Evolutionary conservation across 306 rosid species (phyloP), one percentile per base, ranked within the genome.

Genomic region (Sicyos baderoa): DNA sequence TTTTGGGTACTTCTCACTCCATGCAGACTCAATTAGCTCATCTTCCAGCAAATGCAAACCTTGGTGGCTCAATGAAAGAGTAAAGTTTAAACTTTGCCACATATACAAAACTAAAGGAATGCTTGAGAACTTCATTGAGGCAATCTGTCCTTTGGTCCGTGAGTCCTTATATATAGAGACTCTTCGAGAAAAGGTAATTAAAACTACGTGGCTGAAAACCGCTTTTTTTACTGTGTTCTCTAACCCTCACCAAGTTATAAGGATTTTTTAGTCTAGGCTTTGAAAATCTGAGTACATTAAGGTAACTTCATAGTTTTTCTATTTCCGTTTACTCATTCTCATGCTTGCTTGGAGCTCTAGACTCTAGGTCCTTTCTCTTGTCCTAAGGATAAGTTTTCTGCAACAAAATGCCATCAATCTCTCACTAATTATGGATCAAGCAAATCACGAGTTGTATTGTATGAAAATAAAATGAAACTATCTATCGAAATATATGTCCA

Each of bases 11-110:
- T 68, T 19, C 49, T 68, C 11, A 19, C 16, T 72, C 58, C 75
- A 17, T 82, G 84, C 88, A 87, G 93, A 83, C 25, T 63, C 75
- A 59, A 79, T 67, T 68, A 87, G 84, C 51, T 80, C 77, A 70
- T 81, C 77, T 82, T 76, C 77, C 53, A 77, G 73, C 37, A 79
- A 84, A 80, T 72, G 82, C 42, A 84, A 85, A 79, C 81, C 79
- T 57, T 92, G 98, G 98, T 92, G 93, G 96, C 74, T 70, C 60
- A 76, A 86, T 73, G 89, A 74, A 40, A 82, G 76, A 44, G 74
- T 84, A 71, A 84, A 81, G 73, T 70, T 84, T 53, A 77, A 82
- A 81, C 82, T 84, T 71, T 70, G 76, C 58, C 21, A 70, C n/a
- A 84, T 84, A 63, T 84, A 72, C 68, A 70, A 65, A 75, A 75